Conservation (phyloP, 2,329 filamentous ascomycete genomes). For the Penicillium sumatraense region DNA sequence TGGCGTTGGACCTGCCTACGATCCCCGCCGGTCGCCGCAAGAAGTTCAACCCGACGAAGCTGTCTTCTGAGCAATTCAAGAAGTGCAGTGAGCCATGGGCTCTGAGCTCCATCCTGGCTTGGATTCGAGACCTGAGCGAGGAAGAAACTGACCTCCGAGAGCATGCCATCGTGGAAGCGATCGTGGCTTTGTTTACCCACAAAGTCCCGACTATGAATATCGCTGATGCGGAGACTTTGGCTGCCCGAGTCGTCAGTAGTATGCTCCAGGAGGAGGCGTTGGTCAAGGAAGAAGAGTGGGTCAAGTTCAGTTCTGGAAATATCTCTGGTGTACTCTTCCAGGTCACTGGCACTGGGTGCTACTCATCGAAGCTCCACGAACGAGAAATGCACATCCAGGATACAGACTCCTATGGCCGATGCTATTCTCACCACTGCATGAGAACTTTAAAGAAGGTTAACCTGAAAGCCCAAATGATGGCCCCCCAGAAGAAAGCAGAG, state of each 20-base stretch:
- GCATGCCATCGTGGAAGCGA: slow-evolving; percentile 81
- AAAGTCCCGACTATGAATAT: slow-evolving; percentile 99
- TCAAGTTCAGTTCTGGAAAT: slow-evolving; percentile 81
- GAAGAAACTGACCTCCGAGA: slow-evolving; percentile 86
- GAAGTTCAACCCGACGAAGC: slow-evolving; percentile 83
- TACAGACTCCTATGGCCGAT: slow-evolving; percentile 68
- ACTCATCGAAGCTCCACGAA: slow-evolving; percentile 79
- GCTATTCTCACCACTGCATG: slow-evolving; percentile 93
- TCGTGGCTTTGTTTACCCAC: slow-evolving; percentile 86
- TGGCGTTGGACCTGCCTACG: slow-evolving; percentile 81
- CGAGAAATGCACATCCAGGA: slow-evolving; percentile 71
- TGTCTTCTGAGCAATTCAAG: slow-evolving; percentile 79
- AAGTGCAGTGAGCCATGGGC: slow-evolving; percentile 92
- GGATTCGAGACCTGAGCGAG: slow-evolving; percentile 88
- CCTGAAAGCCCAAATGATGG: slow-evolving; percentile 72
- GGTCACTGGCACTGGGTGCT: slow-evolving; percentile 88
- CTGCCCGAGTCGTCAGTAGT: slow-evolving; percentile 73
- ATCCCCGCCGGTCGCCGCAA: slow-evolving; percentile 78
- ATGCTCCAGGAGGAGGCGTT: slow-evolving; percentile 82
- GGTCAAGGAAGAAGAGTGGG: slow-evolving; percentile 93
- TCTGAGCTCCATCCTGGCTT: slow-evolving; percentile 80
- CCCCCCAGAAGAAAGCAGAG: slow-evolving; percentile 69
- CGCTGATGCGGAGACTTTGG: slow-evolving; percentile 88
- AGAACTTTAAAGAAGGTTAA: slow-evolving; percentile 94
- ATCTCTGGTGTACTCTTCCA: slow-evolving; percentile 94